A percentile compares a stretch with the other conserved stretches of the same genome.
Conservation (phyloP, 2,329 filamentous ascomycete genomes). For the Cercospora sp. region DNA sequence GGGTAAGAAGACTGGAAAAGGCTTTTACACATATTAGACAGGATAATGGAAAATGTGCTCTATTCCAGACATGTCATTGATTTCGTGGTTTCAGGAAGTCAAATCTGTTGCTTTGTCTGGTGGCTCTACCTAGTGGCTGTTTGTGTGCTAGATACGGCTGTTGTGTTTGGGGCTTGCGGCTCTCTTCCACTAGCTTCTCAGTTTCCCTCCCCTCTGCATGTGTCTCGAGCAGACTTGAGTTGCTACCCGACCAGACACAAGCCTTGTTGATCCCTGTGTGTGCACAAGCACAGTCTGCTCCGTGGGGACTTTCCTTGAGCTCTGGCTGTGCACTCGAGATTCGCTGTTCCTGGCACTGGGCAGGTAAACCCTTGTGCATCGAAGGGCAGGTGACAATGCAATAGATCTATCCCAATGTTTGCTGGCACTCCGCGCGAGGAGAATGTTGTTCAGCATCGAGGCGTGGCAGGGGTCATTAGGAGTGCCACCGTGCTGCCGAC, state of each 20-base stretch:
- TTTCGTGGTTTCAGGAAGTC: neutral
- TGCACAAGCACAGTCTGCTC: neutral
- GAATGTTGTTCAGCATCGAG: neutral
- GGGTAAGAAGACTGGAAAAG: constrained; percentile 95
- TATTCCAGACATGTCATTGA: too few species aligned
- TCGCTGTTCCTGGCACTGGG: neutral
- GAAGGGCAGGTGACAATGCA: neutral
- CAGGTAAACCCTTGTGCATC: neutral
- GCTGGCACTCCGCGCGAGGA: neutral
- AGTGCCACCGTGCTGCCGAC: neutral
- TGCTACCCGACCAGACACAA: neutral
- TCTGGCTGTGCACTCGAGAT: neutral
- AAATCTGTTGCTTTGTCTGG: neutral
- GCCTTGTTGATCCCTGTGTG: neutral
- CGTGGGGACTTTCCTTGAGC: neutral
- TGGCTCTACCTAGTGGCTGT: neutral
- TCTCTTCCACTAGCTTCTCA: neutral
- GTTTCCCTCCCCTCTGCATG: neutral
- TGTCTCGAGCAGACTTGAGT: neutral
- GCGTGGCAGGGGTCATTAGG: neutral
- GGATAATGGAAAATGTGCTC: neutral
- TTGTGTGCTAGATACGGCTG: neutral
- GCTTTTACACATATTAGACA: constrained; percentile 81
- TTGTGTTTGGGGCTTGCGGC: neutral
- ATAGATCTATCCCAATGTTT: neutral